A percentile compares a stretch with the other conserved stretches of the same genome.
phyloP scores from a whole-genome alignment of 495 filamentous ascomycete species.

The Pseudevernia furfuracea region DNA sequence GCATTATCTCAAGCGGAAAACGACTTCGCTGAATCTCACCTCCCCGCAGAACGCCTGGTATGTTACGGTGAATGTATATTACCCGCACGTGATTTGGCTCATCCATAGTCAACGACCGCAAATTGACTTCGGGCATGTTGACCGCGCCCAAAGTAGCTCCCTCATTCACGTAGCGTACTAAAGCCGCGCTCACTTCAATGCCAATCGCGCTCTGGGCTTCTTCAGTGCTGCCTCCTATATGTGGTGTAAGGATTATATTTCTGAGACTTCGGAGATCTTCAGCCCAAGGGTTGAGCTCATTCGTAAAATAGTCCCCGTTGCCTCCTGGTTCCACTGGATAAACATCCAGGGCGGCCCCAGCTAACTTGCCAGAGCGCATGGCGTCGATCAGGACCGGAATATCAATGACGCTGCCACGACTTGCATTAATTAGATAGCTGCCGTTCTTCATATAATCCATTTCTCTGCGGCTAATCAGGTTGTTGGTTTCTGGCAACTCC shows the following conservation, averaged over 20 bases:
- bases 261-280: constrained; percentile 75
- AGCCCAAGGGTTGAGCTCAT: constrained; percentile 76
- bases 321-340: constrained; percentile 89
- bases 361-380: constrained; percentile 80
- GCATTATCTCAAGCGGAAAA: neutral
- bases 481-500: constrained; percentile 81
- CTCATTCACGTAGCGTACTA: constrained; percentile 88
- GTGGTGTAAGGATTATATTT: constrained; percentile 91
- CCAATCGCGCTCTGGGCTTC: constrained; percentile 97
- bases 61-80: constrained; percentile 92
- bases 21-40: constrained; percentile 35
- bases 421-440: constrained; percentile 92
- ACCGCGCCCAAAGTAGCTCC: constrained; percentile 84
- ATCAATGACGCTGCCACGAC: constrained; percentile 87
- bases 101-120: constrained; percentile 79
- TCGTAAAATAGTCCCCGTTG: constrained; percentile 92
- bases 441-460: constrained; percentile 85
- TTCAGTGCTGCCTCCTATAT: constrained; percentile 96
- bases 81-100: constrained; percentile 83
- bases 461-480: constrained; percentile 73
- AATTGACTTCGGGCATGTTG: constrained; percentile 88
- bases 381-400: constrained; percentile 87
- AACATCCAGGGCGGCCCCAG: constrained; percentile 91
- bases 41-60: constrained; percentile 86
- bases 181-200: constrained; percentile 77